phyloP scores from a whole-genome alignment of 164 flowering plant species.

The Chloranthus sessilifolius region DNA sequence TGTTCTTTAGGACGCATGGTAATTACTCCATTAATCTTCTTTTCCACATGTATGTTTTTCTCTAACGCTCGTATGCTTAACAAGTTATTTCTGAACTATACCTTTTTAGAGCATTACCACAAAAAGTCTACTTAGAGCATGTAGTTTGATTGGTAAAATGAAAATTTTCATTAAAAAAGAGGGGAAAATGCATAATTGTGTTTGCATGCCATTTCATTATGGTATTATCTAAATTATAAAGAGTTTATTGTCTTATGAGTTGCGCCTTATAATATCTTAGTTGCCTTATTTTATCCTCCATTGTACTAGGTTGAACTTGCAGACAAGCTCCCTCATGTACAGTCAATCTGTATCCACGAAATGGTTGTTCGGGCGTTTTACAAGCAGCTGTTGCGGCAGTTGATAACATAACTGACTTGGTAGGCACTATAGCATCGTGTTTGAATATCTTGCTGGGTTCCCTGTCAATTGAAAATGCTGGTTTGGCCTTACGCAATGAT shows the following conservation, averaged over 20 bases:
- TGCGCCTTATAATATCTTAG: neutral
- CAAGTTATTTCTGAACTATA: too few relatives aligned
- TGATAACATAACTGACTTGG: constrained; percentile 47
- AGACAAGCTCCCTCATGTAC: constrained; percentile 95
- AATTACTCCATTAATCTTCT: too few relatives aligned
- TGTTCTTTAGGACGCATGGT: constrained; percentile 88
- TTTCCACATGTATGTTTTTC: too few relatives aligned
- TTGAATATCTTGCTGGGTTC: constrained; percentile 78
- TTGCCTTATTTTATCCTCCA: neutral
- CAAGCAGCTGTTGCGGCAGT: constrained; percentile 83
- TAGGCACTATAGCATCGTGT: constrained; percentile 62
- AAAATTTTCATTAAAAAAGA: too few relatives aligned
- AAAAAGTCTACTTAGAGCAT: too few relatives aligned
- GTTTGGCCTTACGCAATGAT: constrained; percentile 26
- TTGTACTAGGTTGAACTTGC: constrained; percentile 85
- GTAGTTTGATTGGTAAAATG: too few relatives aligned
- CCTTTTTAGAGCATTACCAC: too few relatives aligned
- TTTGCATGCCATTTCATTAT: too few relatives aligned
- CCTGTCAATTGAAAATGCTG: constrained; percentile 34
- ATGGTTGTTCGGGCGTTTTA: constrained; percentile 89
- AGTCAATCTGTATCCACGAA: constrained; percentile 87
- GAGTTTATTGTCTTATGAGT: too few relatives aligned
- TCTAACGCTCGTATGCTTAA: too few relatives aligned
- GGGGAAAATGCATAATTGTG: too few relatives aligned
- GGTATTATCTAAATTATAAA: too few relatives aligned